Evolutionary conservation across 2,329 filamentous ascomycete species (phyloP).

Genomic region (Seiridium unicorne): DNA sequence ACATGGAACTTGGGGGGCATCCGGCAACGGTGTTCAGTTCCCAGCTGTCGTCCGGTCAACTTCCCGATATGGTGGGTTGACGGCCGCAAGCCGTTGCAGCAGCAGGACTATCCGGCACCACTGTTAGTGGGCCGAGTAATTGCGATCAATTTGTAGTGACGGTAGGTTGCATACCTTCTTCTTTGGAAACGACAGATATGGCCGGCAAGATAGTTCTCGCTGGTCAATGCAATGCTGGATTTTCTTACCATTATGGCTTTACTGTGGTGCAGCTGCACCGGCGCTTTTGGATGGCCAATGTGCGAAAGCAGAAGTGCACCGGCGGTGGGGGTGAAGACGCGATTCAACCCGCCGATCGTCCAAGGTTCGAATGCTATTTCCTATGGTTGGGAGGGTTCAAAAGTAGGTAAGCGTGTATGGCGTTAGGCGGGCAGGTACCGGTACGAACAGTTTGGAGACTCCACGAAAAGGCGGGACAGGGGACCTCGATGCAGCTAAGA

Average conservation of each 20-base stretch:
- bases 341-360: not conserved
- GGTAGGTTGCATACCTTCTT: not conserved
- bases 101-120: not conserved
- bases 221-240: not conserved
- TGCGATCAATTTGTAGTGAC: too few species aligned
- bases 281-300: too few species aligned
- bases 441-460: not conserved
- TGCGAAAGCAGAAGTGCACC: too few species aligned
- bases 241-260: not conserved
- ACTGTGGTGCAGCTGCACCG: too few species aligned
- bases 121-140: too few species aligned
- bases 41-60: not conserved
- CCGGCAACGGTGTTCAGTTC: conserved; percentile 7
- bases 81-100: not conserved
- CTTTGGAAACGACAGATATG: not conserved
- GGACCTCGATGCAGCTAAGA: not conserved
- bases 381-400: not conserved
- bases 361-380: not conserved
- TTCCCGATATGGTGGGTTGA: not conserved
- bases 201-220: not conserved
- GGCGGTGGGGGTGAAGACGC: too few species aligned
- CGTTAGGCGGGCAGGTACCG: not conserved
- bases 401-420: not conserved
- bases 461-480: conserved; percentile 4
- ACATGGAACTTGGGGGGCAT: conserved; percentile 5